Percentiles rank a stretch among this genome's conserved stretches.
Evolutionary conservation across 495 filamentous ascomycete genomes (phyloP).

Genomic region (Talaromyces trachyspermus): DNA sequence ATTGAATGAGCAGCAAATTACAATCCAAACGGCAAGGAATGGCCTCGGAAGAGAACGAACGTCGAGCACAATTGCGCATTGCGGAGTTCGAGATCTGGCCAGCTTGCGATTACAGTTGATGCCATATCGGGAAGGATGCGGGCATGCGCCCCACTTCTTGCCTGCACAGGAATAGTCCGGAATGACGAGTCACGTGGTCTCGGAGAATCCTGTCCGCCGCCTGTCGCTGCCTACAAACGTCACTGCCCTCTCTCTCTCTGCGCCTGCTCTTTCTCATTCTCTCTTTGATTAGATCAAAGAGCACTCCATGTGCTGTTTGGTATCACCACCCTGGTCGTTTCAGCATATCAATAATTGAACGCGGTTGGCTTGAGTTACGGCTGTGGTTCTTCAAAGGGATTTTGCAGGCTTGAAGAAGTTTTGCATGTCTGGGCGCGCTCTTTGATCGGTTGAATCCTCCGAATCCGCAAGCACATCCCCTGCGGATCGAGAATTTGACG

Average conservation of each 20-base stretch:
- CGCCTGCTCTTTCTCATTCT: not conserved
- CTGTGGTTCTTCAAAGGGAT: not conserved
- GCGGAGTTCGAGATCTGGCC: slow-evolving; percentile 8
- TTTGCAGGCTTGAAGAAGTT: not conserved
- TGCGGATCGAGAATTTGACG: too few species aligned
- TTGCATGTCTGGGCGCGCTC: too few species aligned
- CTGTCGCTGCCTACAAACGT: slow-evolving; percentile 5
- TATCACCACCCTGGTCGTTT: not conserved
- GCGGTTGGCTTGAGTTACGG: not conserved
- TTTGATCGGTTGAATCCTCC: not conserved
- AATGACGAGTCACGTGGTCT: not conserved
- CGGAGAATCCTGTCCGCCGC: not conserved
- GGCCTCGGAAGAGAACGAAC: not conserved
- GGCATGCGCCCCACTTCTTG: not conserved
- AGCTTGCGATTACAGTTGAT: slow-evolving; percentile 8
- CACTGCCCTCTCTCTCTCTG: not conserved
- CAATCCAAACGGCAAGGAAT: not conserved
- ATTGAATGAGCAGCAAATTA: not conserved
- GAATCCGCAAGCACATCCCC: too few species aligned
- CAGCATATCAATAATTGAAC: not conserved
- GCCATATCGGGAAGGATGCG: slow-evolving; percentile 6
- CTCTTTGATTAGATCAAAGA: not conserved
- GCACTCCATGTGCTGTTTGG: not conserved
- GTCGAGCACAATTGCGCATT: not conserved
- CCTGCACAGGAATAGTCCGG: not conserved